Conservation (phyloP, 148 eudicot species). For the Heliosperma pusillum region DNA sequence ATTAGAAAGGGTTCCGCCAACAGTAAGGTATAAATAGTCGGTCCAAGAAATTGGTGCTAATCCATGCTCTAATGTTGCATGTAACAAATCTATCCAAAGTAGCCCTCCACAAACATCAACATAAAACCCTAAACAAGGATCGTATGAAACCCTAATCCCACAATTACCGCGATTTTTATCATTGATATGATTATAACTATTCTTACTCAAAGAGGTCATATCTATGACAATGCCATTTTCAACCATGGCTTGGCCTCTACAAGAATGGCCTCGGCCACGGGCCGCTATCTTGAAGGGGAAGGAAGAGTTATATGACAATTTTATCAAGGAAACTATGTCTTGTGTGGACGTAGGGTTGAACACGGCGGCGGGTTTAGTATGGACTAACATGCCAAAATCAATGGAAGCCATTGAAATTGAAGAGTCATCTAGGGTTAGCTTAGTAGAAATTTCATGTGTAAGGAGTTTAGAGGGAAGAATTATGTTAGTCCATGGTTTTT, state of each 20-base stretch:
- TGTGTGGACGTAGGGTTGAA: conserved; percentile 47
- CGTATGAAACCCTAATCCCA: conserved; percentile 48
- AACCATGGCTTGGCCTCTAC: conserved; percentile 80
- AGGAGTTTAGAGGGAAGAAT: conserved; percentile 25
- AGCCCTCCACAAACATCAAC: conserved; percentile 76
- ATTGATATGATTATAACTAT: not conserved
- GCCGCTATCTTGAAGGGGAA: conserved; percentile 46
- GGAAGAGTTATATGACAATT: conserved; percentile 37
- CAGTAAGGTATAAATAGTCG: conserved; percentile 73
- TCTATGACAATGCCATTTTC: conserved; percentile 67
- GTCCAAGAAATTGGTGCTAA: conserved; percentile 91
- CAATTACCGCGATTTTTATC: not conserved
- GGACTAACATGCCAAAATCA: conserved; percentile 58
- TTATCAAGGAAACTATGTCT: conserved; percentile 50
- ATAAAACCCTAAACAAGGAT: conserved; percentile 17
- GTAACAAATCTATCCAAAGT: conserved; percentile 77
- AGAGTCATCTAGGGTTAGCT: conserved; percentile 26
- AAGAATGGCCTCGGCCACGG: conserved; percentile 76
- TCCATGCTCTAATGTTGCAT: conserved; percentile 45
- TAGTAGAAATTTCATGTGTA: conserved; percentile 27
- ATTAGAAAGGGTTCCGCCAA: conserved; percentile 91
- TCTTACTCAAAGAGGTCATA: conserved; percentile 41
- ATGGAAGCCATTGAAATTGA: conserved; percentile 41
- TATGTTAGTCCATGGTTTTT: conserved; percentile 28
- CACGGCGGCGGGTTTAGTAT: conserved; percentile 44